These are phyloP conservation scores for Prunus mongolica DNA, from an alignment of 306 rosid species.

Conservation along the genomic window DNA sequence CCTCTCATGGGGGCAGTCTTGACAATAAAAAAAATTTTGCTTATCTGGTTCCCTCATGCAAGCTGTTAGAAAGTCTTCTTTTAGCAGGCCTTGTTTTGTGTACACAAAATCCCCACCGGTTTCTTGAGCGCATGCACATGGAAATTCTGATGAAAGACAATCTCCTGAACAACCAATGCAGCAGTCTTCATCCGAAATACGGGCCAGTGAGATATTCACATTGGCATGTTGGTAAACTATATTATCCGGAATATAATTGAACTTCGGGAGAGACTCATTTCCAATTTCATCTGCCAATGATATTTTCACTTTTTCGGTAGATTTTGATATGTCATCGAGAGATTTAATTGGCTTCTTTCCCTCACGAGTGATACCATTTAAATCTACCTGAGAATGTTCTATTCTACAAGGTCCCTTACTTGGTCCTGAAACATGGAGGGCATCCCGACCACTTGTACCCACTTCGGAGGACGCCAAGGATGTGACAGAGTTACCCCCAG, in stretches of 20 bases:
- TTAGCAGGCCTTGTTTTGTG: conserved; percentile 57
- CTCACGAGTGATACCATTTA: conserved; percentile 14
- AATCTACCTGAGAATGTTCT: conserved; percentile 3
- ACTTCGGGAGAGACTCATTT: conserved; percentile 56
- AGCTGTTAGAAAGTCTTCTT: conserved; percentile 54
- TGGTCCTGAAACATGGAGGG: conserved; percentile 7
- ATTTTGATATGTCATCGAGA: conserved; percentile 63
- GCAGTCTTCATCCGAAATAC: conserved; percentile 79
- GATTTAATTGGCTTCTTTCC: conserved; percentile 16
- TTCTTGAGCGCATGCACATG: conserved; percentile 92
- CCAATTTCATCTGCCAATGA: conserved; percentile 55
- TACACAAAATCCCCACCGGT: conserved; percentile 97
- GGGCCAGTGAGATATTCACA: conserved; percentile 74
- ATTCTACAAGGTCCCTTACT: neutral
- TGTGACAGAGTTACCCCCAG: conserved; percentile 11
- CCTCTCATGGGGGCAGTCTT: conserved; percentile 74
- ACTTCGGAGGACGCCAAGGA: neutral
- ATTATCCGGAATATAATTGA: conserved; percentile 68
- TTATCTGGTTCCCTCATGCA: conserved; percentile 47
- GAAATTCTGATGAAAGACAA: conserved; percentile 59
- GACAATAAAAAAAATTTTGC: conserved; percentile 52
- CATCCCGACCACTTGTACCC: neutral
- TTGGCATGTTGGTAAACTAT: conserved; percentile 66
- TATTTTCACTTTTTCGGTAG: conserved; percentile 64
- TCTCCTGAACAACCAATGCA: conserved; percentile 65